Evolutionary conservation across 2,329 filamentous ascomycete species (phyloP).

Genomic region (Ophiocordyceps camponoti-saundersi): DNA sequence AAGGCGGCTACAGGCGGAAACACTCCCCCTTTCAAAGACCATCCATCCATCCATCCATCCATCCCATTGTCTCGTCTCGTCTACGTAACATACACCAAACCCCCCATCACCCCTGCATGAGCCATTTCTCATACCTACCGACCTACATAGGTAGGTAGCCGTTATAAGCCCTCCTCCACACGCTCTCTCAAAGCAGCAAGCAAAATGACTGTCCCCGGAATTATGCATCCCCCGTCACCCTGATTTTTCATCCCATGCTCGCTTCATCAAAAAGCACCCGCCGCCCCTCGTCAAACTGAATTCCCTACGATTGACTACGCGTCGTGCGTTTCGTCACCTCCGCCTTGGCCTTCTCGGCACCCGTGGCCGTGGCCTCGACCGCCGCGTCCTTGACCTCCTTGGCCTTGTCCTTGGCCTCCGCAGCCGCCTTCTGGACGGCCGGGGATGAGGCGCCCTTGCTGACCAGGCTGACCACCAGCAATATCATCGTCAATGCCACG

Average conservation of each 20-base stretch:
- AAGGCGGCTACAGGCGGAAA: no score
- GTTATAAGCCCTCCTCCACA: no score
- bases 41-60: no score
- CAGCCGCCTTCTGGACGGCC: conserved; percentile 55
- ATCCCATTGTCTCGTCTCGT: no score
- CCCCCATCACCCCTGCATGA: no score
- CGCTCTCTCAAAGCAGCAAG: not conserved
- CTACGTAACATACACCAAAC: no score
- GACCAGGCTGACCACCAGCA: conserved; percentile 51
- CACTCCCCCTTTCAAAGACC: no score
- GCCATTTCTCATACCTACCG: no score
- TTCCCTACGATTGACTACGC: conserved; percentile 33
- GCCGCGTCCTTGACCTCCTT: conserved; percentile 55
- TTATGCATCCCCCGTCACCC: not conserved
- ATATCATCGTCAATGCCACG: conserved; percentile 50
- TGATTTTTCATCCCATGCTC: not conserved
- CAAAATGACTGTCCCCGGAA: not conserved
- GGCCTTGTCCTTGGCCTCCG: conserved; percentile 50
- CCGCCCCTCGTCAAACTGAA: not conserved
- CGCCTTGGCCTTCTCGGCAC: conserved; percentile 58
- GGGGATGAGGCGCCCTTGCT: conserved; percentile 48
- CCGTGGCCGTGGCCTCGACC: conserved; percentile 37
- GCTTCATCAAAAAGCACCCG: not conserved
- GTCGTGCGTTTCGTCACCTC: conserved; percentile 48
- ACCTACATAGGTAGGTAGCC: no score